Evolutionary conservation across 2,329 filamentous ascomycete genomes (phyloP), one percentile per base, ranked within the genome.

Genomic region (Colletotrichum coccodes): DNA sequence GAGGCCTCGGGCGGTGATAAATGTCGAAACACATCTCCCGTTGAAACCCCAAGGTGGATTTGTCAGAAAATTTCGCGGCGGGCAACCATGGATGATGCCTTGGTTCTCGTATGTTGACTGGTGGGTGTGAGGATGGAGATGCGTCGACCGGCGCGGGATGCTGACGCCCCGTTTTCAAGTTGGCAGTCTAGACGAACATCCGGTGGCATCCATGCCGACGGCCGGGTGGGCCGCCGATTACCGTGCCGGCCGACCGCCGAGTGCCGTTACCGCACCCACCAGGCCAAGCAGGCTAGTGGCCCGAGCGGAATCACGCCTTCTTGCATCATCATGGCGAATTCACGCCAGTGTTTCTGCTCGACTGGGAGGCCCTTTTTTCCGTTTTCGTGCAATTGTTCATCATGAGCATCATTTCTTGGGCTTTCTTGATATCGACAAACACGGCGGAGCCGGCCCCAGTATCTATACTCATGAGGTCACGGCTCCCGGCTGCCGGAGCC

Each of bases 261-360:
- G 7, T 68, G 65, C 65, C 65, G 65, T 26, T 1, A 5, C 47
- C 40, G 52, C 50, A 62, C 34, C 47, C 54, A 54, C 60, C 36
- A 65, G 61, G 49, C 49, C 54, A 68, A 68, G 65, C 61, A 47
- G 40, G 26, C 49, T 65, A 60, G 65, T 65, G 65, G 65, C 54
- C 53, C 61, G 56, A 49, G 49, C 65, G 47, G 54, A 44, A 68
- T 68, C 61, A 68, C 65, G 65, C 56, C 65, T 68, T 68, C 49
- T 65, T 47, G 54, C 65, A 68, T 65, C 65, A 68, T 54, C 21
- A 68, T 68, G 65, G 61, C 65, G 65, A 68, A 60, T 59, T 36
- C 34, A 54, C 54, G 21, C 54, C 28, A 49, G 47, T n/a, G 47
- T 60, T 36, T 59, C 34, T 64, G 23, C n/a, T 54, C 46, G 36